These are phyloP conservation scores for Aspergillus quadrilineatus DNA, from an alignment of 2,329 filamentous ascomycete species.

Conservation along the genomic window DNA sequence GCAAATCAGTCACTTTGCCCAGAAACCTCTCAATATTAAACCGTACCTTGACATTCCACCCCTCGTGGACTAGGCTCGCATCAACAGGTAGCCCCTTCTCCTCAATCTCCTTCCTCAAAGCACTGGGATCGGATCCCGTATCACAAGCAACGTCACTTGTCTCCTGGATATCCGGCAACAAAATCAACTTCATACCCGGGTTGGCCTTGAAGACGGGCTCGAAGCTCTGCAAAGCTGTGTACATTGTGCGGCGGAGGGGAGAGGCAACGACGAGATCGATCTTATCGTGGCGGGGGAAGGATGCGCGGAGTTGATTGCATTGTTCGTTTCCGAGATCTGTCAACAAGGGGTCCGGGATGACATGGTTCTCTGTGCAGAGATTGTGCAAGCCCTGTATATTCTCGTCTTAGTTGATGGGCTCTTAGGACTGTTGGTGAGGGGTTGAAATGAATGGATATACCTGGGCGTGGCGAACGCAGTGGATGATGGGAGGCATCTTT, in stretches of 20 bases:
- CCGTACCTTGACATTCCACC: slow-evolving; percentile 69
- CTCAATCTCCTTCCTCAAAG: slow-evolving; percentile 61
- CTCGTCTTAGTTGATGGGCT: not conserved
- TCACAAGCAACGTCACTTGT: slow-evolving; percentile 74
- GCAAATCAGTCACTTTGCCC: not conserved
- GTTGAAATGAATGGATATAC: slow-evolving; percentile 24
- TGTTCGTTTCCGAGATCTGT: slow-evolving; percentile 75
- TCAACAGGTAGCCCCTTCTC: slow-evolving; percentile 60
- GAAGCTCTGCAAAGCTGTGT: slow-evolving; percentile 73
- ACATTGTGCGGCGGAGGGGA: slow-evolving; percentile 75
- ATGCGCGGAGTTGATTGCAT: slow-evolving; percentile 61
- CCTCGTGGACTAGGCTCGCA: slow-evolving; percentile 58
- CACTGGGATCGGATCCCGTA: slow-evolving; percentile 60
- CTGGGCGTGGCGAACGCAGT: slow-evolving; percentile 49
- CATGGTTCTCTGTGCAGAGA: slow-evolving; percentile 66
- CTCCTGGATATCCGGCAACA: slow-evolving; percentile 76
- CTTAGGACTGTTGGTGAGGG: not conserved
- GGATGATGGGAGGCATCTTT: slow-evolving; percentile 44
- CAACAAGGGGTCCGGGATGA: slow-evolving; percentile 72
- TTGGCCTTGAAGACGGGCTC: slow-evolving; percentile 51
- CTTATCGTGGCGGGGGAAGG: slow-evolving; percentile 64
- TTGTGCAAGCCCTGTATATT: slow-evolving; percentile 72
- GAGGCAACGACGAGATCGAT: slow-evolving; percentile 74
- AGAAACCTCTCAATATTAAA: not conserved
- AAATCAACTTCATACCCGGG: slow-evolving; percentile 56